Base-by-base conservation (phyloP, 108 stramenopile genomes). In the Fragilaria radians region DNA sequence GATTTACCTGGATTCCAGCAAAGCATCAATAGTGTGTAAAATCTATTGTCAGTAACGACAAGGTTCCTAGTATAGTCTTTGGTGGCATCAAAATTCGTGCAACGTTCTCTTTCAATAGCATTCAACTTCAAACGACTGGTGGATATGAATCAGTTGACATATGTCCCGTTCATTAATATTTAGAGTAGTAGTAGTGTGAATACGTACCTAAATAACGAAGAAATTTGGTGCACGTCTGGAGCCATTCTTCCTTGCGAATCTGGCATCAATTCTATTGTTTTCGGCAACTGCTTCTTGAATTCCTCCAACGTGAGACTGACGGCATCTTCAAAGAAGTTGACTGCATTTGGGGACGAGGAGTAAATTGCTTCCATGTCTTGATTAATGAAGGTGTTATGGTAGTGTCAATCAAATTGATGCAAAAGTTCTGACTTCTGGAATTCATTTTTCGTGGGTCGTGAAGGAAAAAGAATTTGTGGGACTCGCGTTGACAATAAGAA, bases 1-100 rank as follows among this genome's bases (percentile, higher is more conserved):
- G 68, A 71, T 53, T 74, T 67, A 9, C 59, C 76, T 22, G 93
- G 78, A 63, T 83, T 93, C 95, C 95, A 96, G 74, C 95, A 96
- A 18, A 96, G 55, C 46, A 96, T 52, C 49, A 96, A 67, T 42
- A 95, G 65, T 2, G 93, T 91, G 63, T 82, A 96, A 0, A 74
- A 73, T 70, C 80, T 57, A 36, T 77, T 24, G 60, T 95, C 94
- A 4, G 91, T 89, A 0, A 89, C 71, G 58, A 95, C 68, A 34
- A 95, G 63, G 59, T 95, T 95, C 36, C 94, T 69, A 0, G 91
- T 94, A 61, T 94, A 95, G 22, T 84, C 62, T 45, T 76, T 76
- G 3, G 46, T 50, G 0, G 59, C 0, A 49, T 85, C 75, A 22
- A 69, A 78, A 14, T 69, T 59, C 9, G 80, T 73, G 66, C 75